Conservation (phyloP, 2,329 filamentous ascomycete genomes). For the Scleromitrula shiraiana region DNA sequence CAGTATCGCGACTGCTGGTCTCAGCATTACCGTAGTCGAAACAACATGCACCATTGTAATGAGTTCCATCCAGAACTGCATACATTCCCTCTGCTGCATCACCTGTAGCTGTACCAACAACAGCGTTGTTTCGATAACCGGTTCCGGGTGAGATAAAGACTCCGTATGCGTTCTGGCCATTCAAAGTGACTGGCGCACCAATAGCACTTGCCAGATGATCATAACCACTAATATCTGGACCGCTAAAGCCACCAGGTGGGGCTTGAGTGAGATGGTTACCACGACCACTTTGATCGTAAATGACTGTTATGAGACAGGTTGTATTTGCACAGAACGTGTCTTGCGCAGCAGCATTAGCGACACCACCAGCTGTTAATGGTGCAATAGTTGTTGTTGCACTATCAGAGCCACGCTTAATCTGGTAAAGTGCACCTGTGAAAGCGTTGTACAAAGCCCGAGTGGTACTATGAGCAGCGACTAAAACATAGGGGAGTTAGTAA, state of each 20-base stretch:
- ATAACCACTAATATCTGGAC: conserved; percentile 47
- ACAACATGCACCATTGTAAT: conserved; percentile 50
- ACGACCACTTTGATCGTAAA: conserved; percentile 58
- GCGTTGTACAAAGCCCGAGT: conserved; percentile 52
- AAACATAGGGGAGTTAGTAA: background rate
- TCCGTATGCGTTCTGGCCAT: conserved; percentile 54
- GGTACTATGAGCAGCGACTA: conserved; percentile 54
- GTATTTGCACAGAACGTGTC: conserved; percentile 53
- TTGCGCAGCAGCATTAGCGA: conserved; percentile 53
- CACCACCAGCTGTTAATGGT: conserved; percentile 48
- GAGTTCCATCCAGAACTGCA: conserved; percentile 50
- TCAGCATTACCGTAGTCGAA: conserved; percentile 53
- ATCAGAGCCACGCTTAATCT: conserved; percentile 48
- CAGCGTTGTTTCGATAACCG: conserved; percentile 53
- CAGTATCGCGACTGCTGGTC: conserved; percentile 43
- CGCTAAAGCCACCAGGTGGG: conserved; percentile 46
- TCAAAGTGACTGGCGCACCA: conserved; percentile 53
- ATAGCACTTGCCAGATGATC: conserved; percentile 52
- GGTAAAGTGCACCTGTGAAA: conserved; percentile 48
- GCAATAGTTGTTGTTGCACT: conserved; percentile 29
- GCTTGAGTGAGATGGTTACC: conserved; percentile 57
- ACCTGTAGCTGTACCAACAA: conserved; percentile 43
- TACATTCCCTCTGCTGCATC: conserved; percentile 54
- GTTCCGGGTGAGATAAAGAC: conserved; percentile 54
- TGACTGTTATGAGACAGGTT: conserved; percentile 54